Conservation (phyloP, 2,329 filamentous ascomycete genomes). For the Ceratocystis colombiana region DNA sequence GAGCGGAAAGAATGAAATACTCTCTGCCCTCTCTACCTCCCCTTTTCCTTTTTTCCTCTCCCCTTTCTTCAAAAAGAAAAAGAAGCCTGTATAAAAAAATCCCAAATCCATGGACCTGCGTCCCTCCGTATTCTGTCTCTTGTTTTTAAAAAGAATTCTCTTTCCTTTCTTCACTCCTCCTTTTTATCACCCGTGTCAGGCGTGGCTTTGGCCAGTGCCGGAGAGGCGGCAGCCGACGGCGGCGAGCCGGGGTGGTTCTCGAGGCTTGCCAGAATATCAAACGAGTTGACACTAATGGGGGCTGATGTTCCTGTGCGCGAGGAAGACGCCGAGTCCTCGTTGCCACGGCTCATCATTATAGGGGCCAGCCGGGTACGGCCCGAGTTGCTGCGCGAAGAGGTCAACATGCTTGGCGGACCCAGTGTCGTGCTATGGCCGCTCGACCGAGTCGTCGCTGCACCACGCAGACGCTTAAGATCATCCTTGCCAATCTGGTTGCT, state of each 20-base stretch:
- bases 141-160: not conserved
- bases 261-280: slow-evolving; percentile 62
- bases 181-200: slow-evolving; percentile 44
- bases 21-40: too few relatives aligned
- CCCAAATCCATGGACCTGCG: slow-evolving; percentile 1
- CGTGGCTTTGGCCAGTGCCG: slow-evolving; percentile 52
- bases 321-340: slow-evolving; percentile 76
- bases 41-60: not conserved
- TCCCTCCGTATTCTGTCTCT: slow-evolving; percentile 1
- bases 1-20: not conserved
- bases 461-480: slow-evolving; percentile 75
- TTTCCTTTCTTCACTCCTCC: slow-evolving; percentile 24
- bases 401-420: slow-evolving; percentile 78
- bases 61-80: not conserved
- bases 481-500: slow-evolving; percentile 86
- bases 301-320: slow-evolving; percentile 81
- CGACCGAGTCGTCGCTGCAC: slow-evolving; percentile 38
- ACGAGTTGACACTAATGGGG: slow-evolving; percentile 62
- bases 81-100: not conserved
- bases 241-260: slow-evolving; percentile 59
- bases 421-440: slow-evolving; percentile 56
- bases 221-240: slow-evolving; percentile 57
- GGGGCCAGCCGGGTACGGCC: slow-evolving; percentile 58
- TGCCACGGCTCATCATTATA: slow-evolving; percentile 59
- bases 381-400: slow-evolving; percentile 73